These are phyloP conservation scores for Hypoxylon trugodes DNA, from an alignment of 495 filamentous ascomycete species.

Conservation along the genomic window DNA sequence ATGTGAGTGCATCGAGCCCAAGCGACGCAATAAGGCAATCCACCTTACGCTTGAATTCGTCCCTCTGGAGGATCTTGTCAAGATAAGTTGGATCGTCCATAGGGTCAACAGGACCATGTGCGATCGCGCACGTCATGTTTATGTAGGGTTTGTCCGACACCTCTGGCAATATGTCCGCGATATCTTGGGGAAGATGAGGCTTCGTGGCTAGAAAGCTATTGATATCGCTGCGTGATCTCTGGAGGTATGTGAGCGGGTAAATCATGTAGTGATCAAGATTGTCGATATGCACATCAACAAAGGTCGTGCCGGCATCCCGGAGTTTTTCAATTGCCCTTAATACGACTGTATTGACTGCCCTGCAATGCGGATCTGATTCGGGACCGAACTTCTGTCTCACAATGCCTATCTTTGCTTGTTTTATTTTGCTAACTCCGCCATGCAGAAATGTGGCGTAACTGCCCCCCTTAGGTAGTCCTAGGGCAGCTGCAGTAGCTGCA, in stretches of 20 bases:
- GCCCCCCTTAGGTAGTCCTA: constrained; percentile 37
- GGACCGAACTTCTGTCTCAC: constrained; percentile 44
- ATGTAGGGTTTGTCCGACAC: constrained; percentile 23
- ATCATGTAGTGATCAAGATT: constrained; percentile 45
- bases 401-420: constrained; percentile 38
- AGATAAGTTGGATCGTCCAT: constrained; percentile 36
- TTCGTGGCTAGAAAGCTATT: constrained; percentile 44
- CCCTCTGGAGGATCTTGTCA: constrained; percentile 24
- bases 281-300: constrained; percentile 44
- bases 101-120: constrained; percentile 27
- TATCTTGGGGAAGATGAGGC: constrained; percentile 33
- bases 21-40: constrained; percentile 35
- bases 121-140: constrained; percentile 26
- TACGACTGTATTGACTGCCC: constrained; percentile 41
- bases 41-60: constrained; percentile 40
- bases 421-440: constrained; percentile 20
- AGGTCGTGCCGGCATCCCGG: constrained; percentile 22
- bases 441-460: constrained; percentile 41
- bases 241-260: constrained; percentile 32
- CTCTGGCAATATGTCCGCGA: constrained; percentile 25
- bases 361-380: constrained; percentile 31
- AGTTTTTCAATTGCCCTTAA: constrained; percentile 33
- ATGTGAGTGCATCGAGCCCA: constrained; percentile 39
- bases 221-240: constrained; percentile 46
- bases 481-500: constrained; percentile 26